Evolutionary conservation across 805 yeast genomes (phyloP), one percentile per base, ranked within the genome.

Genomic region (Wickerhamomyces subpelliculosus): DNA sequence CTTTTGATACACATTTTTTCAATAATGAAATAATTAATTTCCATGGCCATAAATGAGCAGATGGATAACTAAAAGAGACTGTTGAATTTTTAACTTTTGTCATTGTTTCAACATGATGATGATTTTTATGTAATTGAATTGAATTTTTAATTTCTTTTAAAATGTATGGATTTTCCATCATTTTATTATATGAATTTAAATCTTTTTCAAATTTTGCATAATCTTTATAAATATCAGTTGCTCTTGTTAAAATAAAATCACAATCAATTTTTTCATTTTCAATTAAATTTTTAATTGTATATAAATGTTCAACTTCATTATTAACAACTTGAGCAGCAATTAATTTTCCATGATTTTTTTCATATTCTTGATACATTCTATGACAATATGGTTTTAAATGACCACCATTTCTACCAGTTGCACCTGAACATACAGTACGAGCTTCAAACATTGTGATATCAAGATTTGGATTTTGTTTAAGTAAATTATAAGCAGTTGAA

Each of bases 1-100:
- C 70, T 20, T 51, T 50, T 10, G 46, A 41, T 4, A 68, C 47
- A 20, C 55, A 46, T 17, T 46, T 47, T 42, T 57, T 55, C 35
- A 69, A 45, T 2, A 70, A 36, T 2, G 55, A 48, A 4, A 55
- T 49, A 33, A 67, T 56, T 3, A 71, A 48, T 43, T 63, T 64
- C 48, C 70, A 66, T 4, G 75, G 72, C 62, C 72, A 68, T 35
- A 70, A 50, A 5, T 65, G 62, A 6, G 69, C 67, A 4, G 73
- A 72, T 5, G 71, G 65, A 40, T 57, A 60, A 2, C 80, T 62
- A 39, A 73, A 52, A 28, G 77, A 62, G 49, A 86, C 88, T 54
- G 89, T 94, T 52, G 97, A 97, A 62, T 85, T 85, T 41, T 79
- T 70, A 73, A 95, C 80, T 65, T 75, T 78, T 48, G 75, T 76